Base-by-base conservation (phyloP, 148 eudicot species). In the Rhododendron vialii region DNA sequence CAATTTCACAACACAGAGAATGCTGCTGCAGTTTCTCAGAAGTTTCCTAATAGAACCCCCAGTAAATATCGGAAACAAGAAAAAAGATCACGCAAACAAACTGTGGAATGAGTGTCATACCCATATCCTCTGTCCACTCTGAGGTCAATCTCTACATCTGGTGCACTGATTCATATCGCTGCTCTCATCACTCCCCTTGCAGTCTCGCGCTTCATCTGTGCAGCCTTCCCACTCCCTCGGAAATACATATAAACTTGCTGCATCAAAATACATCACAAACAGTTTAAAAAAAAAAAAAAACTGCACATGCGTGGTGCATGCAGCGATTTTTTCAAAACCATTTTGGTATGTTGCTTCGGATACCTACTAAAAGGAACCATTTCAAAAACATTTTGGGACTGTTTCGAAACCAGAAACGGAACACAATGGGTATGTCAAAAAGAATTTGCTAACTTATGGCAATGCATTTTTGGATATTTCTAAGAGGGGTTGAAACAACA, bases 201-300 rank as follows among this genome's bases (percentile, higher is more conserved):
- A 84, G 90, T 90, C 43, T 89, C 92, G 2, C 85, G 90, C 76
- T 86, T 90, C 92, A 90, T 88, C 84, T 92, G 88, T 50, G 91
- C 87, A 15, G 91, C 90, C 85, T 84, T 82, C 4, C 92, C 92
- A 47, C 92, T 92, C 47, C 93, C 91, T 71, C 93, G 89, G 92
- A 90, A 92, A 30, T 92, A 92, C 93, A 92, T 89, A 81, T 90
- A 91, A 71, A 91, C 93, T 91, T 91, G 93, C 93, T 91, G 92
- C 90, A 86, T 8, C 53, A 36, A 41, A 3, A 82, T 38, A 67
- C 8, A 38, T 33, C 13, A 48, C 65, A 80, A 38, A 12, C 33
- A 80, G 18, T 69, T 17, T 17, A 28, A n/a, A 75, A 57, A 43
- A 77, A 36, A 26, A 12, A 74, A 18, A 35, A 75, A 35, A 59